These are phyloP conservation scores for Pythium apleroticum DNA, from an alignment of 352 stramenopile species.

Conservation along the genomic window DNA sequence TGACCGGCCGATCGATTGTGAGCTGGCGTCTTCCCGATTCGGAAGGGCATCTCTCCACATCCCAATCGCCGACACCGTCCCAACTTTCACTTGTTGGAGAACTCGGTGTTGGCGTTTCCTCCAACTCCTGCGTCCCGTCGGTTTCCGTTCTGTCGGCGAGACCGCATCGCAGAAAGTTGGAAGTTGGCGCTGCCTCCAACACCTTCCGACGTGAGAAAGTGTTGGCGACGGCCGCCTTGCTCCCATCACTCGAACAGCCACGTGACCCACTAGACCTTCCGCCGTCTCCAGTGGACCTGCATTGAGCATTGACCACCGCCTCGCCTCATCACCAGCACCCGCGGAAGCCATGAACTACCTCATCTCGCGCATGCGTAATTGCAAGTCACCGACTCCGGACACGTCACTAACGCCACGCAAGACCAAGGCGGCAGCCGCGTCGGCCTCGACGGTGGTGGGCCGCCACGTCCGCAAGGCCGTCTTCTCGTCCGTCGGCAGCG, in stretches of 20 bases:
- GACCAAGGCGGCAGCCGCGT: background rate
- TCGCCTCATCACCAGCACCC: background rate
- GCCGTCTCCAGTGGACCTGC: background rate
- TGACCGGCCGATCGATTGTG: background rate
- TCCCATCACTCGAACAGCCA: background rate
- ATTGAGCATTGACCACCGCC: background rate
- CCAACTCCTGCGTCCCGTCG: background rate
- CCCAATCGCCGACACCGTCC: conserved; percentile 7
- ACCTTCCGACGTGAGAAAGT: background rate
- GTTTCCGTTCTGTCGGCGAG: background rate
- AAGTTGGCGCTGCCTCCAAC: background rate
- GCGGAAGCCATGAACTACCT: conserved; percentile 40
- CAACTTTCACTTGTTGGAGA: background rate
- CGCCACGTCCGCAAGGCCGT: conserved; percentile 31
- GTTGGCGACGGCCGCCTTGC: background rate
- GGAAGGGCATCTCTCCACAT: conserved; percentile 3
- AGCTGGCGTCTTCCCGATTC: background rate
- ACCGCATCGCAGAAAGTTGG: conserved; percentile 2
- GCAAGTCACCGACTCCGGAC: conserved; percentile 53
- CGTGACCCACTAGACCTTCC: background rate
- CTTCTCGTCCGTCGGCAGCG: conserved; percentile 77
- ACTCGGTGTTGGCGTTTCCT: conserved; percentile 4
- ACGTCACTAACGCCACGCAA: conserved; percentile 23
- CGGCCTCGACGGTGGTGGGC: conserved; percentile 1
- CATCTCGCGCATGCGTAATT: conserved; percentile 72